Evolutionary conservation across 139 green algal genomes (phyloP), one percentile per base, ranked within the genome.

Genomic region (Auxenochlorella protothecoides): DNA sequence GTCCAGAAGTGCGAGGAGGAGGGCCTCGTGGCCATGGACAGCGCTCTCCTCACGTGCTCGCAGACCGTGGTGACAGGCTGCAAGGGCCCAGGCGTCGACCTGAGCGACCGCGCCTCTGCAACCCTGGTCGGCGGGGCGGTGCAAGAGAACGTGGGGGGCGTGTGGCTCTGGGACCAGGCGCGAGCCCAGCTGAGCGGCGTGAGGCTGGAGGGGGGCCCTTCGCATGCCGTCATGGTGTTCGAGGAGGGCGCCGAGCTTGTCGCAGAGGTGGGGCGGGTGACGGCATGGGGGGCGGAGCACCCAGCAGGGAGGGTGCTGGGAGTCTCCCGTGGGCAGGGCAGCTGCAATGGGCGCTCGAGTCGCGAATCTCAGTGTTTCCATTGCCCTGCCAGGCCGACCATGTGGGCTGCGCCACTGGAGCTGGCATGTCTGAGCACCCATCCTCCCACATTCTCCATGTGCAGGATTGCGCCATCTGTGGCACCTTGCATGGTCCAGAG

Each of bases 101-200:
- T 78, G 2, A 85, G 73, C 56, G 69, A 68, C 44, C 13, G 64
- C 54, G 73, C 64, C 3, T 53, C 54, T 3, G 59, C 68, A 5
- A 10, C 44, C 14, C 13, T 77, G 16, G 2, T 44, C 3, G 59
- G 59, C 11, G 69, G 71, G 16, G 15, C 55, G 8, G 54, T 89
- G 53, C 16, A 72, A 3, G 65, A 65, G 5, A 85, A 80, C 73
- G 65, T 86, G 66, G 86, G 86, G 44, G 85, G 83, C 8, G 14
- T 89, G 16, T 89, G 75, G 75, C 5, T 80, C 8, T 91, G 86
- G 86, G 85, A 90, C 15, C 53, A 56, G 2, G 53, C 64, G 44
- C 54, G 3, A 4, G 71, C 69, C 9, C 15, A 53, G 11, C 52
- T 84, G 54, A 11, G 8, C 0, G 66, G 65, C 2, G 63, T 54